These are phyloP conservation scores for Aureobasidium sp. DNA, from an alignment of 2,329 filamentous ascomycete species.

Conservation along the genomic window DNA sequence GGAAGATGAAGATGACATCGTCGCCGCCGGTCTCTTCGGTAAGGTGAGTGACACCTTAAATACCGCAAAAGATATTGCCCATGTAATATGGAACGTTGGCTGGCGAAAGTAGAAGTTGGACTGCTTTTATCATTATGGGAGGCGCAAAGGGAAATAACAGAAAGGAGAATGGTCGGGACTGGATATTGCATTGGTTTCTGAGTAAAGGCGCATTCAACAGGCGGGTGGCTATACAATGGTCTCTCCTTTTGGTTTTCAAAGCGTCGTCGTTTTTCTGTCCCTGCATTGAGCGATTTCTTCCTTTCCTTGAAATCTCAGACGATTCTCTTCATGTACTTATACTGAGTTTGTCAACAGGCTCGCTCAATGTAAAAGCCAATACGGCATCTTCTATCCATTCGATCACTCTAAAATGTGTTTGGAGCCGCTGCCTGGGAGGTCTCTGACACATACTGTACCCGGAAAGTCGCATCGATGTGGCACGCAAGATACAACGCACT, in stretches of 20 bases:
- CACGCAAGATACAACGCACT: not conserved
- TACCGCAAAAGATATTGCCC: conserved; percentile 56
- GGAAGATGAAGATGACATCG: conserved; percentile 58
- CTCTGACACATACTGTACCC: not conserved
- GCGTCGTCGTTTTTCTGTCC: not conserved
- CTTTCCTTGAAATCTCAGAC: not conserved
- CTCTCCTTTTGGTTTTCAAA: not conserved
- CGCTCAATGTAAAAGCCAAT: not conserved
- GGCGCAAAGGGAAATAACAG: conserved; percentile 3
- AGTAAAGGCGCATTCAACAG: conserved; percentile 10
- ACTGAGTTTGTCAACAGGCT: conserved; percentile 7
- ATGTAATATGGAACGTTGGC: conserved; percentile 61
- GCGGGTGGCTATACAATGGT: conserved; percentile 9
- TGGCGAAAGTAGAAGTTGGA: conserved; percentile 45
- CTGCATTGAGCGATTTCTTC: conserved; percentile 11
- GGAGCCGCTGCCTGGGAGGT: not conserved
- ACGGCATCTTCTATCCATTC: not conserved
- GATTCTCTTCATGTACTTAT: not conserved
- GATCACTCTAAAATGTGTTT: not conserved
- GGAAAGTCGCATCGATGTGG: not conserved
- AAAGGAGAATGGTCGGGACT: not conserved
- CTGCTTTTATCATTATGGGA: not conserved
- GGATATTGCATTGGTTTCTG: conserved; percentile 8
- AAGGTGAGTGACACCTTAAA: conserved; percentile 73
- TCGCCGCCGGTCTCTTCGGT: conserved; percentile 59